Percentiles rank a stretch among this genome's conserved stretches.
Conservation (phyloP, 306 rosid species). For the Gastrolobium villosum region DNA sequence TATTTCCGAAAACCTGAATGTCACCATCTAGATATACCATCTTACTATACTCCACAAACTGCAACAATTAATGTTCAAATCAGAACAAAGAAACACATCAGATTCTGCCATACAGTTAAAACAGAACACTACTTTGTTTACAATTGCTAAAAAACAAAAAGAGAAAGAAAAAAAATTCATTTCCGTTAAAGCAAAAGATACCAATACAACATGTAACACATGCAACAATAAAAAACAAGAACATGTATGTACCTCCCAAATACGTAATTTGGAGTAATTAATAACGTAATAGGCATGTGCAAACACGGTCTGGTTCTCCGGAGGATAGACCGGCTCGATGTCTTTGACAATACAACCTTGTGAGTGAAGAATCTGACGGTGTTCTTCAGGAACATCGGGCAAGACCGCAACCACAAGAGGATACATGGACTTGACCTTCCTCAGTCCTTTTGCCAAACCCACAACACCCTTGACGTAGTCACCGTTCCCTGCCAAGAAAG, state of each 20-base stretch:
- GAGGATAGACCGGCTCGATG: conserved; percentile 78
- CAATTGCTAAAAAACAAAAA: not conserved
- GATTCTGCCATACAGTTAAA: not conserved
- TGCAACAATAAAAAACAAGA: not conserved
- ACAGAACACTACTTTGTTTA: not conserved
- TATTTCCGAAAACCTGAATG: conserved; percentile 76
- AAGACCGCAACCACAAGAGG: conserved; percentile 82
- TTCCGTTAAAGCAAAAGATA: not conserved
- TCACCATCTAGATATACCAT: conserved; percentile 87
- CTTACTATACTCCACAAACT: conserved; percentile 84
- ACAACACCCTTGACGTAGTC: conserved; percentile 87
- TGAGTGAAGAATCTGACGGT: conserved; percentile 61
- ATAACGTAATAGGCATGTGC: conserved; percentile 89
- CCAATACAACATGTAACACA: conserved; percentile 30
- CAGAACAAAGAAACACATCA: not conserved
- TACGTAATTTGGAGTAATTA: conserved; percentile 90
- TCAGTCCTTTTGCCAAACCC: conserved; percentile 87
- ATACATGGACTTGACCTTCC: conserved; percentile 67
- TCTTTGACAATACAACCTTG: conserved; percentile 78
- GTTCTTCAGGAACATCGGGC: conserved; percentile 83
- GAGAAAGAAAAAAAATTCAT: not conserved
- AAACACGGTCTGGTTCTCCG: conserved; percentile 74
- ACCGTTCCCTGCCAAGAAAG: conserved; percentile 82
- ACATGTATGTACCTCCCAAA: conserved; percentile 84
- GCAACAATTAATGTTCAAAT: not conserved